Evolutionary conservation across 495 filamentous ascomycete species (phyloP).

Genomic region (Trichoderma parareesei): DNA sequence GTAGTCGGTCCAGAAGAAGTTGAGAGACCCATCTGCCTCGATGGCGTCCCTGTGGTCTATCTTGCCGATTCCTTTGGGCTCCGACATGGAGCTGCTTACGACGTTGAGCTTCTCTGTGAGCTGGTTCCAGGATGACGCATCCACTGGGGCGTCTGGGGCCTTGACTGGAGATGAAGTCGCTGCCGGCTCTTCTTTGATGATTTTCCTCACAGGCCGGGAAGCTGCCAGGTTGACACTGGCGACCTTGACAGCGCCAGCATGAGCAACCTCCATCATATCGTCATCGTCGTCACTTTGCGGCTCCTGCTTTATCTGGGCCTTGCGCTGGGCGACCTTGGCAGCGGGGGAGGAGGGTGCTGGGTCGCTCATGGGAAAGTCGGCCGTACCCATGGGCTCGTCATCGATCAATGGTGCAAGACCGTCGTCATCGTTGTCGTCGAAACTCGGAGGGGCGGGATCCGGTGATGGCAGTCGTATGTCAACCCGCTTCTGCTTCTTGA

Average conservation of each 20-base stretch:
- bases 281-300: slow-evolving; percentile 58
- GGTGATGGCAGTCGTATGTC: slow-evolving; percentile 33
- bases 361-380: slow-evolving; percentile 68
- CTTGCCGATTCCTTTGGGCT: slow-evolving; percentile 63
- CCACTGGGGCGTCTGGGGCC: slow-evolving; percentile 46
- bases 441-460: slow-evolving; percentile 36
- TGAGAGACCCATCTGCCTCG: slow-evolving; percentile 83
- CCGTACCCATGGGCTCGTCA: slow-evolving; percentile 37
- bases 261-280: slow-evolving; percentile 74
- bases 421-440: slow-evolving; percentile 44
- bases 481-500: slow-evolving; percentile 44
- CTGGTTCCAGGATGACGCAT: slow-evolving; percentile 83
- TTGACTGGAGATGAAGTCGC: slow-evolving; percentile 69
- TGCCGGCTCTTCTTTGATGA: slow-evolving; percentile 56
- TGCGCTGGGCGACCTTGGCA: slow-evolving; percentile 69
- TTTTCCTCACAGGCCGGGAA: slow-evolving; percentile 68
- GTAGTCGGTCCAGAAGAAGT: slow-evolving; percentile 96
- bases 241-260: slow-evolving; percentile 58
- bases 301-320: slow-evolving; percentile 56
- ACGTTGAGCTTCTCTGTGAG: slow-evolving; percentile 83
- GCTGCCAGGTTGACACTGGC: slow-evolving; percentile 80
- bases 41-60: slow-evolving; percentile 69
- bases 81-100: slow-evolving; percentile 52
- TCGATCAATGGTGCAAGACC: slow-evolving; percentile 43
- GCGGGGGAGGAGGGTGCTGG: slow-evolving; percentile 80